Evolutionary conservation across 78 protist genomes (phyloP), one percentile per base, ranked within the genome.

Genomic region (Andalucia godoyi): DNA sequence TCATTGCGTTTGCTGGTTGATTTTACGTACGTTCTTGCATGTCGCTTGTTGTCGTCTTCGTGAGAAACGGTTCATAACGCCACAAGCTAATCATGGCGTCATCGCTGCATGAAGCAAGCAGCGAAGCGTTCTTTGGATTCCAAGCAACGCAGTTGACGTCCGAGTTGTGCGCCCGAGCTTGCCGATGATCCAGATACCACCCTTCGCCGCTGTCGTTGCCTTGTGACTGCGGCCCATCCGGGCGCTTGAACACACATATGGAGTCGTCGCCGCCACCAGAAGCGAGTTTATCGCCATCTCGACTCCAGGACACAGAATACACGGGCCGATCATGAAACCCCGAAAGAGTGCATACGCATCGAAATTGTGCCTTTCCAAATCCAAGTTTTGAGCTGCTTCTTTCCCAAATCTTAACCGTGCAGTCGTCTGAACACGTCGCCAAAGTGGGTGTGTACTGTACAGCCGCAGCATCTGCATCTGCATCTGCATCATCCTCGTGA

Each of bases 81-180:
- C 92, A 86, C n/a, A 86, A 38, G 54, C 63, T 77, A 45, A 86
- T 67, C 15, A 34, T 39, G 36, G 57, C 57, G 66, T 86, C 92
- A 47, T 86, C 92, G 17, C 78, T 73, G 60, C 83, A 67, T 10
- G 92, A 74, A 2, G 92, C 92, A 12, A 85, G 39, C 12, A 81
- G 60, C 17, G 32, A 42, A 8, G 36, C 33, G 17, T 21, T 21
- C 17, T 17, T 49, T 30, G 92, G 92, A 27, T 66, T 57, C 86
- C 88, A 87, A 46, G 78, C 51, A 21, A 83, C 81, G 9, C 67
- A 58, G 72, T 88, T 88, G 21, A 88, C 74, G 41, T 88, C 93
- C 18, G 64, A 47, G 23, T 36, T 30, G 47, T 87, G 93, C 13
- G 91, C 93, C 47, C 55, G 6, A 6, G 8, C 29, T 38, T 21